phyloP scores from a whole-genome alignment of 2,329 filamentous ascomycete species.

The Colletotrichum tabaci region DNA sequence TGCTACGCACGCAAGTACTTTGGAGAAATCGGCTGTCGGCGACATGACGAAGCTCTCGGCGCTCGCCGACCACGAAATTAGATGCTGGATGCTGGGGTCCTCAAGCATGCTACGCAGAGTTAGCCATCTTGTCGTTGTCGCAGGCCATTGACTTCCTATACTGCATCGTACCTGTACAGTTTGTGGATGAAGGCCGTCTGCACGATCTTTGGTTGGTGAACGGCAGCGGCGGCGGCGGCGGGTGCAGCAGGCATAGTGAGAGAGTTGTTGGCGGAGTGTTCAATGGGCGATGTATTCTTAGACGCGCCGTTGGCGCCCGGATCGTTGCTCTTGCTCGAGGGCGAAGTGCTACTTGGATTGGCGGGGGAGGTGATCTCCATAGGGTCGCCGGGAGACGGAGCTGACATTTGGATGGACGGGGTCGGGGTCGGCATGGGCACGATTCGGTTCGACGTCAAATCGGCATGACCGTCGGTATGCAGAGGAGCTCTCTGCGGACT shows the following conservation, averaged over 20 bases:
- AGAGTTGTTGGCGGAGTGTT: constrained; percentile 53
- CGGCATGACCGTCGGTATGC: constrained; percentile 57
- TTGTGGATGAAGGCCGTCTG: constrained; percentile 99
- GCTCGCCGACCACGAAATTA: constrained; percentile 95
- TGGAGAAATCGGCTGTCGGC: constrained; percentile 96
- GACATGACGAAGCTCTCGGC: constrained; percentile 99
- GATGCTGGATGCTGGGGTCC: constrained; percentile 90
- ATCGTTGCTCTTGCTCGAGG: constrained; percentile 37
- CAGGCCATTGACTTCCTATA: not conserved
- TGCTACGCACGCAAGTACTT: constrained; percentile 89
- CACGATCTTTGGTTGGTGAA: constrained; percentile 96
- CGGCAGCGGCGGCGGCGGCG: constrained; percentile 76
- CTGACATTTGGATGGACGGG: constrained; percentile 72
- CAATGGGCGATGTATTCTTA: constrained; percentile 56
- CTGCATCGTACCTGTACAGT: constrained; percentile 86
- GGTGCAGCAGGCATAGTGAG: constrained; percentile 66
- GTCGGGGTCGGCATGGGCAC: constrained; percentile 66
- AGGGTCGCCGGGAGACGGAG: constrained; percentile 70
- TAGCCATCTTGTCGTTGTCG: constrained; percentile 15
- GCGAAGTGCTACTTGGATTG: constrained; percentile 50
- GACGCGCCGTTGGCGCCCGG: constrained; percentile 49
- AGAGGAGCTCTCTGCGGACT: constrained; percentile 61
- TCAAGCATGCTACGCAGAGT: constrained; percentile 85
- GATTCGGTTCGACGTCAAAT: constrained; percentile 67
- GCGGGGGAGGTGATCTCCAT: constrained; percentile 74